Percentiles rank a stretch among this genome's conserved stretches.
phyloP scores from a whole-genome alignment of 805 yeast genomes.

The Kodamaea lidongshanica region DNA sequence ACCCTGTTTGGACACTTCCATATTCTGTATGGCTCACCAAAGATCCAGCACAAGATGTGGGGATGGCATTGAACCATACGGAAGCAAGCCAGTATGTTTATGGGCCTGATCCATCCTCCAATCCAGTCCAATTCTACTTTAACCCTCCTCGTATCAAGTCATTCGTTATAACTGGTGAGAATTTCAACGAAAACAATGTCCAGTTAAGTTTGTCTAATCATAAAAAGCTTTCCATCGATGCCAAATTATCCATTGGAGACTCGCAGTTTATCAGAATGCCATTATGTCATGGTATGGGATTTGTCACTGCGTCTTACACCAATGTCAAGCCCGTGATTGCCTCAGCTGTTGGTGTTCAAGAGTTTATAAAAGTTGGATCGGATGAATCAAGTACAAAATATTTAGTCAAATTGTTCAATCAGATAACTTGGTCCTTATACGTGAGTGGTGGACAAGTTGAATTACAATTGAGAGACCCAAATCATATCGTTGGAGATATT shows the following conservation, averaged over 20 bases:
- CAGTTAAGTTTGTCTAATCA: constrained; percentile 20
- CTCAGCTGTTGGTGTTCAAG: constrained; percentile 61
- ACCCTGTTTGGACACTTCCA: constrained; percentile 79
- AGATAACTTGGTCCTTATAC: constrained; percentile 56
- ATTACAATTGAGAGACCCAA: constrained; percentile 25
- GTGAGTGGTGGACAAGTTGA: constrained; percentile 32
- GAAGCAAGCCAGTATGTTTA: constrained; percentile 53
- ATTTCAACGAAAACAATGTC: constrained; percentile 15
- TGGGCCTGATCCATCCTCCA: constrained; percentile 54
- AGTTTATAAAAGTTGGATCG: constrained; percentile 29
- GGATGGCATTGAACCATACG: constrained; percentile 65
- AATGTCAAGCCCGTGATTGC: constrained; percentile 28
- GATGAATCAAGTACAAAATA: constrained; percentile 45
- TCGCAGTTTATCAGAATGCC: constrained; percentile 34
- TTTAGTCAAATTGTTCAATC: constrained; percentile 47
- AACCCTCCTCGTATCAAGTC: constrained; percentile 64
- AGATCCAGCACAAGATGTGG: constrained; percentile 41
- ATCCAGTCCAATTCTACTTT: constrained; percentile 57
- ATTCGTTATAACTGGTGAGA: constrained; percentile 38
- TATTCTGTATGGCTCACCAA: constrained; percentile 65
- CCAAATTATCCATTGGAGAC: constrained; percentile 15
- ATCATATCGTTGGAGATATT: constrained; percentile 39
- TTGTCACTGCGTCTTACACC: constrained; percentile 53
- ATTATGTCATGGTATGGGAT: constrained; percentile 77
- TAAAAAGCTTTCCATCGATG: constrained; percentile 27